Evolutionary conservation across 768 basidiomycete genomes (phyloP), one percentile per base, ranked within the genome.

Genomic region (Daedalea quercina): DNA sequence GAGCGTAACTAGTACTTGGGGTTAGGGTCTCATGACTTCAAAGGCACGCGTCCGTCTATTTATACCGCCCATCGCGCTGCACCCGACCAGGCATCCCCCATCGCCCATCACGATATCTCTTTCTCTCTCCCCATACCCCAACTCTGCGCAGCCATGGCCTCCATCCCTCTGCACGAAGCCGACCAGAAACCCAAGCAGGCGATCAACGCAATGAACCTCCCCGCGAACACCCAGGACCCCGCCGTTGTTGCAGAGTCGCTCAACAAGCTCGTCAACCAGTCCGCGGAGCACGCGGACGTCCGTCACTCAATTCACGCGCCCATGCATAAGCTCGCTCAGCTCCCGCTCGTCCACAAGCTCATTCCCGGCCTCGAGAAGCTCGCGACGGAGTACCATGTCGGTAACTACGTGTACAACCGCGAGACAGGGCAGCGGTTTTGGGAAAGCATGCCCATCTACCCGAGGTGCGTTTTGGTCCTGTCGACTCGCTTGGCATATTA

Each of bases 391-490:
- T 77, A 78, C 55, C 82, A 85, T 51, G 67, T 78, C 47, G 82
- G 82, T 2, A 85, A 85, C 60, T 85, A 69, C 60, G 80, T 83
- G 24, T 62, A 73, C 20, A 65, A 78, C 26, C 70, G 82, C 35
- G 74, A 69, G 7, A 70, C 73, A 1, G 69, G 66, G 7, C 70
- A 81, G 61, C 75, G 74, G 60, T 72, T 83, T 54, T 88, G 87
- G 53, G 87, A 89, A 69, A 74, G 74, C 28, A 89, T 89, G 87
- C 87, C 87, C 0, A 71, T 88, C 42, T 87, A 82, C 59, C 76
- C 79, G 1, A 72, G 82, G 65, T 75, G 43, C 33, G 64, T 55
- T 7, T 8, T 15, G 37, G 37, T n/a, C 25, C 23, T 26, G 9
- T 4, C 25, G 33, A 24, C 17, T 6, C n/a, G 9, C 7, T 25